These are phyloP conservation scores for Xylaria sp. DNA, from an alignment of 2,329 filamentous ascomycete species.

Conservation along the genomic window DNA sequence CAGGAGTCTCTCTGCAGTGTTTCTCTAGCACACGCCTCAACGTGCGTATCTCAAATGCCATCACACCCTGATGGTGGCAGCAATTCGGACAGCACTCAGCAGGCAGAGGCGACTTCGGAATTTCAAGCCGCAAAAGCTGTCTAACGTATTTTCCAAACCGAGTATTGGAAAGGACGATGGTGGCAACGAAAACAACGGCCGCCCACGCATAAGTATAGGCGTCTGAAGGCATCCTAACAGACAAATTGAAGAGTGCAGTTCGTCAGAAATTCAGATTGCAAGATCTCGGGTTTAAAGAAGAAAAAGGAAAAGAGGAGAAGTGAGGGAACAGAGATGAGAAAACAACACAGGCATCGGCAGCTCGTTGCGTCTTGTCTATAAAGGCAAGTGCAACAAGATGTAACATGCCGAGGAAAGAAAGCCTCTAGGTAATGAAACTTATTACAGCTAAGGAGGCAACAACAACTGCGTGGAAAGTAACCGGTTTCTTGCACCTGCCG, in stretches of 20 bases:
- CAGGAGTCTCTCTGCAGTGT: neutral
- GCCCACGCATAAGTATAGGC: neutral
- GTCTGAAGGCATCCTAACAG: neutral
- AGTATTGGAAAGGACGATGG: neutral
- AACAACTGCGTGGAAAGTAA: neutral
- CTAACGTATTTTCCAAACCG: neutral
- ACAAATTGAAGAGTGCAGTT: neutral
- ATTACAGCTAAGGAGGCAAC: neutral
- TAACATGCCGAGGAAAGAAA: neutral
- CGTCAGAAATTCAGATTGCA: conserved; percentile 5
- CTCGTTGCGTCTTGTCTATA: conserved; percentile 3
- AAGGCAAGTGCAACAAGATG: conserved; percentile 1
- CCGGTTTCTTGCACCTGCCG: neutral
- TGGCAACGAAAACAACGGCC: neutral
- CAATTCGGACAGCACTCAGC: neutral
- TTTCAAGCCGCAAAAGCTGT: neutral
- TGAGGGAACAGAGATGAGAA: neutral
- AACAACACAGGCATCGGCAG: neutral
- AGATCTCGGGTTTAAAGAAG: neutral
- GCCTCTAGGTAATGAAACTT: neutral
- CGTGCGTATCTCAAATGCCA: neutral
- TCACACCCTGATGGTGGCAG: neutral
- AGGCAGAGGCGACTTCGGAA: neutral
- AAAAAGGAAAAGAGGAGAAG: conserved; percentile 3
- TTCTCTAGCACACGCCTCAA: neutral